Conservation (phyloP, 2,329 filamentous ascomycete species). For the Colletotrichum caudatum region DNA sequence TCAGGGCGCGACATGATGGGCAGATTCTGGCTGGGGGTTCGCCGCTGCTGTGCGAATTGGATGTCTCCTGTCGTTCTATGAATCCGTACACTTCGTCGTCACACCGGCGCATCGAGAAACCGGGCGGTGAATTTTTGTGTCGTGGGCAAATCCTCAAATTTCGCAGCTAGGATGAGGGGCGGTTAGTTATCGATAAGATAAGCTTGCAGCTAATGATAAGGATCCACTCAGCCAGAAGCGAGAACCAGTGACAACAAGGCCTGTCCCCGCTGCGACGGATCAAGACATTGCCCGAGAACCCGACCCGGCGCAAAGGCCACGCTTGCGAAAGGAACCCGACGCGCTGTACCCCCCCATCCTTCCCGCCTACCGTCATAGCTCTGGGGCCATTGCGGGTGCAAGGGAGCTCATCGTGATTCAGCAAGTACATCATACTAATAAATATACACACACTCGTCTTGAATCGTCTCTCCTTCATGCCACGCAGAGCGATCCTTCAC, state of each 20-base stretch:
- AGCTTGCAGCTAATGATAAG: neutral
- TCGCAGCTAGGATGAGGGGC: constrained; percentile 24
- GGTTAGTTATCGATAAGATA: constrained; percentile 31
- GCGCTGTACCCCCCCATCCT: constrained; percentile 7
- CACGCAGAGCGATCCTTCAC: neutral
- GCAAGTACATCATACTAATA: neutral
- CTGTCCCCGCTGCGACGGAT: constrained; percentile 13
- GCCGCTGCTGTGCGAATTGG: rapidly evolving
- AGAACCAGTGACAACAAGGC: neutral
- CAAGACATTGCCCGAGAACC: constrained; percentile 18
- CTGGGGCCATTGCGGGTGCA: neutral
- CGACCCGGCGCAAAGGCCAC: constrained; percentile 41
- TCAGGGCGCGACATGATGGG: constrained; percentile 93
- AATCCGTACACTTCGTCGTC: neutral
- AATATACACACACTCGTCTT: neutral
- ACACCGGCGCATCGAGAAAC: constrained; percentile 31
- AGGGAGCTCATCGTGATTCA: constrained; percentile 6
- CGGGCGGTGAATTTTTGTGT: constrained; percentile 38
- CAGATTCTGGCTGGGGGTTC: neutral
- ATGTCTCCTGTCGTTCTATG: neutral
- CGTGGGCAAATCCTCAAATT: constrained; percentile 38
- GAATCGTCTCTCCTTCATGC: constrained; percentile 7
- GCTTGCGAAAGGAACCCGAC: constrained; percentile 32
- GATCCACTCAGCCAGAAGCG: too few relatives aligned
- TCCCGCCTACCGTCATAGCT: constrained; percentile 23